Evolutionary conservation across 2,329 filamentous ascomycete species (phyloP).

Genomic region (Canariomyces notabilis): DNA sequence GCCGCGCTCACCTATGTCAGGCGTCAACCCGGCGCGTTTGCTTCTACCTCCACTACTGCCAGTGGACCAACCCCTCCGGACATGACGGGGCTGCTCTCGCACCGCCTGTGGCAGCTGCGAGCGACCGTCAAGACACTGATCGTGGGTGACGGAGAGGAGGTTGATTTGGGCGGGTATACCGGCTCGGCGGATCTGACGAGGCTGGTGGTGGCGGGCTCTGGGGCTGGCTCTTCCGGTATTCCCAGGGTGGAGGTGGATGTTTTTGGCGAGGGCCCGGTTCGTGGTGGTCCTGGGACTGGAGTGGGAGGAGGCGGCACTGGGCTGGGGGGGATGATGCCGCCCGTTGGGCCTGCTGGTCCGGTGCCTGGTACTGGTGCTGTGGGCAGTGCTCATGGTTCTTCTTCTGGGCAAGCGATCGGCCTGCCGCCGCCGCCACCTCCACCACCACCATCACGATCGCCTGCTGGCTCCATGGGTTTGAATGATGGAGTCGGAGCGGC

Average conservation of each 20-base stretch:
- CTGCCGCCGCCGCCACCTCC: too few species aligned
- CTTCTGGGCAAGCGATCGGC: not conserved
- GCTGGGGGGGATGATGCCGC: not conserved
- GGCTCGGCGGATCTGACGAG: slow-evolving; percentile 28
- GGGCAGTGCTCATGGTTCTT: too few species aligned
- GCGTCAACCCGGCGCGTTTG: slow-evolving; percentile 10
- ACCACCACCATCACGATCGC: too few species aligned
- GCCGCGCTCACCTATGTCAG: slow-evolving; percentile 19
- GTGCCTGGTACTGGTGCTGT: too few species aligned
- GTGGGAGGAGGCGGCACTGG: not conserved
- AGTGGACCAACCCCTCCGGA: not conserved
- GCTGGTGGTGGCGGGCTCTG: slow-evolving; percentile 21
- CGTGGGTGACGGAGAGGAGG: slow-evolving; percentile 23
- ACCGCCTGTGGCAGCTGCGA: slow-evolving; percentile 14
- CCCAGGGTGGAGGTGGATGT: slow-evolving; percentile 17
- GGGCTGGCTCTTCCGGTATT: not conserved
- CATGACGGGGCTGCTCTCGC: not conserved
- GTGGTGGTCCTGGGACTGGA: not conserved
- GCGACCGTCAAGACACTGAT: slow-evolving; percentile 18
- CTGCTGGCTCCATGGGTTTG: not conserved
- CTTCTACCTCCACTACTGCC: too few species aligned
- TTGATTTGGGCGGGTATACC: slow-evolving; percentile 28
- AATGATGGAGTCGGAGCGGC: too few species aligned
- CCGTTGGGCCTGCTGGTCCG: not conserved
- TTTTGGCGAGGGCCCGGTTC: not conserved